Base-by-base conservation (phyloP, 139 green algal genomes). In the Chlorella sp. region DNA sequence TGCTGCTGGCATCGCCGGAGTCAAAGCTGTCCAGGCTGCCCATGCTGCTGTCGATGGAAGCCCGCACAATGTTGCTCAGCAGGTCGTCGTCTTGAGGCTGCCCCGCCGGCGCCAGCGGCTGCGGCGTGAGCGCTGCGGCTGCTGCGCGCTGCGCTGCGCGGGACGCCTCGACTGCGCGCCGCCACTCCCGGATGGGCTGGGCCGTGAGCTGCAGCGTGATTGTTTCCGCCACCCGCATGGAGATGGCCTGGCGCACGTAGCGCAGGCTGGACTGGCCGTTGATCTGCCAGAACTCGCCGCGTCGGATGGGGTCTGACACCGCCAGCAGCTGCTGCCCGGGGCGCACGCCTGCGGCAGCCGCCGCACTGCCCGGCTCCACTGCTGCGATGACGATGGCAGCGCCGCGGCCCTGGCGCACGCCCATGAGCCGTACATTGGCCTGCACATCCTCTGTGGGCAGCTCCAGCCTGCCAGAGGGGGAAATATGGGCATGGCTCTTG, bases 281-380 rank as follows among this genome's bases (percentile, higher is more conserved):
- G 6, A 89, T 46, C 54, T 70, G 26, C 85, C 85, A 89, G 26
- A 80, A 64, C 22, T 82, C 85, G 7, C 22, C 43, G 30, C 36
- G 44, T 2, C 72, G 40, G 1, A 85, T 77, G 51, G 80, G 85
- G 38, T 89, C 86, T 3, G 81, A 87, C 20, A 89, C 72, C 1
- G 24, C 69, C 58, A 89, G 62, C 67, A 89, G 74, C 46, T 67
- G 81, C 46, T 80, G 74, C 34, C 86, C 86, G 5, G 51, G 46
- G 38, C 80, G 64, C 58, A 89, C 48, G 40, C 85, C 85, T 7
- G 80, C 85, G 40, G 81, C 56, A 0, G 72, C 51, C 8, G 70
- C 51, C 13, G 38, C 36, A 22, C 44, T 67, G 51, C 69, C 69
- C 32, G 40, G 32, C 38, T 73, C 36, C 19, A 86, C 81, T 0